phyloP scores from a whole-genome alignment of 768 basidiomycete genomes.

The Suillus subaureus region DNA sequence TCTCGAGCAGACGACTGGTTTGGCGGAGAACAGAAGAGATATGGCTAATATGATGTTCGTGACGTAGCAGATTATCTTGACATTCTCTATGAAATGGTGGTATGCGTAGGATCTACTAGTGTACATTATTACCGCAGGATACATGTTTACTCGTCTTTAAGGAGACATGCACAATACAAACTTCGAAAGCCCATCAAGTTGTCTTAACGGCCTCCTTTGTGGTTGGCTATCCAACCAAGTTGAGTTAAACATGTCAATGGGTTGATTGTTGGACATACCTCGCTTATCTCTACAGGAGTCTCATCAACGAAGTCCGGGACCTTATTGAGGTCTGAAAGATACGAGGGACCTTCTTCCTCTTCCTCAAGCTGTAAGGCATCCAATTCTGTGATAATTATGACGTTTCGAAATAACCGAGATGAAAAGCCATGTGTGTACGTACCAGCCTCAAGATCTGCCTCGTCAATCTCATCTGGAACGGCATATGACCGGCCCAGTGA shows the following conservation, averaged over 20 bases:
- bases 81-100: constrained; percentile 9
- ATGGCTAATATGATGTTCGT: constrained; percentile 49
- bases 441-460: constrained; percentile 97
- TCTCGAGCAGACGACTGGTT: constrained; percentile 80
- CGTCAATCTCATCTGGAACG: constrained; percentile 97
- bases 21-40: constrained; percentile 51
- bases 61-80: not conserved
- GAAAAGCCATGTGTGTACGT: constrained; percentile 22
- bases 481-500: constrained; percentile 90
- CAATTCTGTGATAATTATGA: constrained; percentile 59
- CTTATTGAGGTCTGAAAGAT: constrained; percentile 84
- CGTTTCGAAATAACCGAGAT: constrained; percentile 8
- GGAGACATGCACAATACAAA: constrained; percentile 5
- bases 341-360: constrained; percentile 89
- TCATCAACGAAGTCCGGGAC: constrained; percentile 93
- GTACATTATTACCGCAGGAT: constrained; percentile 18
- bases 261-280: constrained; percentile 44
- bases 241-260: constrained; percentile 3
- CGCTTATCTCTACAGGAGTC: constrained; percentile 67
- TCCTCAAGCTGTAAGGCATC: constrained; percentile 92
- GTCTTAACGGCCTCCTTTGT: constrained; percentile 60
- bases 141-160: constrained; percentile 3
- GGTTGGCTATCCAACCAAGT: constrained; percentile 37
- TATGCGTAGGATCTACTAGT: constrained; percentile 11
- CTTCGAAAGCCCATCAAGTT: constrained; percentile 33